Conservation (phyloP, 805 yeast genomes). For the Wickerhamiella cacticola region DNA sequence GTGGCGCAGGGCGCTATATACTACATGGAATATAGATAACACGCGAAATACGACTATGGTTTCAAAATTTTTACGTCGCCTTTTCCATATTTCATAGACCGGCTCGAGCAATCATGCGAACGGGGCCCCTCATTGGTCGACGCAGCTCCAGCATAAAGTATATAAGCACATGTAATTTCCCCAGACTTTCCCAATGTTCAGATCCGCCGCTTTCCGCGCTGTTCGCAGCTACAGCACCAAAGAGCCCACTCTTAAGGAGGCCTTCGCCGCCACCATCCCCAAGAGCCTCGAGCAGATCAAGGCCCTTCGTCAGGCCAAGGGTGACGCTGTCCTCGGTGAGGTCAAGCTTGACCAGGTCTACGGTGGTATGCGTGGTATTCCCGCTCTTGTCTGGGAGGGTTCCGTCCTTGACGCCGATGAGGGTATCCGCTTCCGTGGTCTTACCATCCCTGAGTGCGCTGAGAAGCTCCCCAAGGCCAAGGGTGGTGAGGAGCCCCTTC, state of each 20-base stretch:
- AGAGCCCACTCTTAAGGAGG: slow-evolving; percentile 62
- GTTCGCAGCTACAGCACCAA: slow-evolving; percentile 21
- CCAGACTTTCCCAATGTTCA: slow-evolving; percentile 10
- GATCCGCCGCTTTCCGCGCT: slow-evolving; percentile 7
- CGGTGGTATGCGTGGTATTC: slow-evolving; percentile 87
- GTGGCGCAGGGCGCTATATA: too few relatives aligned
- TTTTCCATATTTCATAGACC: not conserved
- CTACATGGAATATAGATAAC: too few relatives aligned
- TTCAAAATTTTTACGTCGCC: not conserved
- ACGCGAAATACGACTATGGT: too few relatives aligned
- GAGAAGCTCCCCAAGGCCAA: slow-evolving; percentile 62
- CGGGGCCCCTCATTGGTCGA: slow-evolving; percentile 10
- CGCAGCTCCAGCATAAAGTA: not conserved
- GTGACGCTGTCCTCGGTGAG: slow-evolving; percentile 63
- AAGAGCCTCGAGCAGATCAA: slow-evolving; percentile 84
- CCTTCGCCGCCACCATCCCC: slow-evolving; percentile 86
- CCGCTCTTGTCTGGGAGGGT: slow-evolving; percentile 81
- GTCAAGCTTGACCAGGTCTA: slow-evolving; percentile 67
- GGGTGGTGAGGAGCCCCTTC: slow-evolving; percentile 53
- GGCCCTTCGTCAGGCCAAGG: slow-evolving; percentile 79
- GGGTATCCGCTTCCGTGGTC: slow-evolving; percentile 79
- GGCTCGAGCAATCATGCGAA: not conserved
- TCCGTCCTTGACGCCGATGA: slow-evolving; percentile 74
- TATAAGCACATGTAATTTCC: slow-evolving; percentile 10
- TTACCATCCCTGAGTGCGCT: slow-evolving; percentile 69